Conservation (phyloP, 805 yeast genomes). For the Metschnikowia lunata region DNA sequence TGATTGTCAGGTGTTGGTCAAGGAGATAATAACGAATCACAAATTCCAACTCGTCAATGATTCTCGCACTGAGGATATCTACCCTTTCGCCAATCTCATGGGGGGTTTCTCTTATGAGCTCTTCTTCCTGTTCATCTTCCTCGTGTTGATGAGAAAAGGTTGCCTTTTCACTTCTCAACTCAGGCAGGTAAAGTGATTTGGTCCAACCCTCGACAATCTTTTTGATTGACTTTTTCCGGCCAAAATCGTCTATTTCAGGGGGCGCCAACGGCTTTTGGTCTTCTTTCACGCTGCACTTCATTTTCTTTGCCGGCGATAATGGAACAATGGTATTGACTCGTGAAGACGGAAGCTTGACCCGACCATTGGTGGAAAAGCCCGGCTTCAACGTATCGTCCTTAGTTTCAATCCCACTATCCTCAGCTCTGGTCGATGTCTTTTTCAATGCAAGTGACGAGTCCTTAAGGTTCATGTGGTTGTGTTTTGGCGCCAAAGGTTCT, state of each 20-base stretch:
- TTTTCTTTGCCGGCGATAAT: conserved; percentile 63
- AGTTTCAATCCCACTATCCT: neutral
- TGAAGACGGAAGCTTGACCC: conserved; percentile 48
- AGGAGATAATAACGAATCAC: conserved; percentile 42
- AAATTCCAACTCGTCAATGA: conserved; percentile 62
- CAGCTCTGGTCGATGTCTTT: conserved; percentile 19
- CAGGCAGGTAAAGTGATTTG: conserved; percentile 24
- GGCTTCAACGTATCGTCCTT: conserved; percentile 1
- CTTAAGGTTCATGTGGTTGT: conserved; percentile 35
- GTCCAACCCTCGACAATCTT: conserved; percentile 41
- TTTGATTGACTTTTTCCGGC: conserved; percentile 33
- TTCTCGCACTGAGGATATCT: conserved; percentile 66
- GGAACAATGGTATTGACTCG: conserved; percentile 48
- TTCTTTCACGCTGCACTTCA: conserved; percentile 36
- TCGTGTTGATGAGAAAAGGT: neutral
- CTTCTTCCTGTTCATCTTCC: neutral
- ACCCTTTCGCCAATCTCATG: conserved; percentile 34
- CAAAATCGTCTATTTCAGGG: conserved; percentile 15
- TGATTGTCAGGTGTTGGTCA: conserved; percentile 10
- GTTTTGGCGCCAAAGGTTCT: conserved; percentile 18
- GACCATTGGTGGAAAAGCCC: conserved; percentile 50
- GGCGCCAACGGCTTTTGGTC: conserved; percentile 3
- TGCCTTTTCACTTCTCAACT: conserved; percentile 3
- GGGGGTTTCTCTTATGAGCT: conserved; percentile 2
- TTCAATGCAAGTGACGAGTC: conserved; percentile 39